Conservation (phyloP, 768 basidiomycete genomes). For the Collybiopsis luxurians region DNA sequence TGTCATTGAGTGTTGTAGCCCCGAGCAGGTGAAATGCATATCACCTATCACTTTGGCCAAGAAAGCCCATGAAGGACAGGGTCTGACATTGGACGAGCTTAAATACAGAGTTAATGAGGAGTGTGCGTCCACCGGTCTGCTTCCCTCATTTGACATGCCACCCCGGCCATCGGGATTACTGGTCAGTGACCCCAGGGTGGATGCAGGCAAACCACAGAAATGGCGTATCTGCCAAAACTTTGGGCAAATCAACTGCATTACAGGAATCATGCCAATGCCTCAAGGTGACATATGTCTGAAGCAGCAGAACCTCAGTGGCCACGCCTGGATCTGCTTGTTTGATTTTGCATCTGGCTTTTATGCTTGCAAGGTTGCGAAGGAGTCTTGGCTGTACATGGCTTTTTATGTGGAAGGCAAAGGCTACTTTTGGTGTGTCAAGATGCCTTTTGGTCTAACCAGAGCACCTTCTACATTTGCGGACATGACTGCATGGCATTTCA, state of each 20-base stretch:
- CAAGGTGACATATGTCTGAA: constrained; percentile 31
- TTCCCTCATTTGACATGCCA: constrained; percentile 17
- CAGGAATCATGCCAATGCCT: too few species aligned
- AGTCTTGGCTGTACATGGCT: constrained; percentile 1
- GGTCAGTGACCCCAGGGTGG: not conserved
- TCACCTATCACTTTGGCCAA: constrained; percentile 30
- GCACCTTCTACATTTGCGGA: constrained; percentile 16
- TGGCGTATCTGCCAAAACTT: too few species aligned
- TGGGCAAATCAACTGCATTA: too few species aligned
- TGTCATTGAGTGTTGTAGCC: constrained; percentile 26
- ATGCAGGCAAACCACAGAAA: too few species aligned
- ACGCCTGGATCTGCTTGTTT: constrained; percentile 30
- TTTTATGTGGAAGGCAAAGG: constrained; percentile 26
- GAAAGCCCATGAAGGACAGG: constrained; percentile 29
- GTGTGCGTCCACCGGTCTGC: constrained; percentile 23
- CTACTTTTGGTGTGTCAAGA: too few species aligned
- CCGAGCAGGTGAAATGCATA: constrained; percentile 31
- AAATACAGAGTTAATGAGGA: constrained; percentile 30
- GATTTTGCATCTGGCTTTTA: constrained; percentile 29
- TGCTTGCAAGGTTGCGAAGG: not conserved
- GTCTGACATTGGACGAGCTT: constrained; percentile 31
- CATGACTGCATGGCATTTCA: constrained; percentile 2
- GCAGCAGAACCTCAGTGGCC: constrained; percentile 32
- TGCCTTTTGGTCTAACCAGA: constrained; percentile 8
- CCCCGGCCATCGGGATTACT: constrained; percentile 10